A percentile compares a stretch with the other conserved stretches of the same genome.
Conservation (phyloP, 352 stramenopile species). For the Globisporangium viniferum region DNA sequence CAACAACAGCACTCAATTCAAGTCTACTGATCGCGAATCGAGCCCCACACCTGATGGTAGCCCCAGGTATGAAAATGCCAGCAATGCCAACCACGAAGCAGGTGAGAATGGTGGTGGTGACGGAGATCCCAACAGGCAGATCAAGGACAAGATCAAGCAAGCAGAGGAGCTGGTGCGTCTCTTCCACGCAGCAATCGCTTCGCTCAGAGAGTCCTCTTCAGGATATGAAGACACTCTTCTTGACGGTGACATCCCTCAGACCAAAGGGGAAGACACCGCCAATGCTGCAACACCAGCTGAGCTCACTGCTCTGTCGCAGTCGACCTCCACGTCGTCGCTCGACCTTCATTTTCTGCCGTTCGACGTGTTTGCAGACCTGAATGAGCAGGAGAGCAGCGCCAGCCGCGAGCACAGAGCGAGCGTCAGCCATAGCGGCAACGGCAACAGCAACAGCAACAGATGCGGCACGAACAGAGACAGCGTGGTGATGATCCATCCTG, state of each 20-base stretch:
- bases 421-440: neutral
- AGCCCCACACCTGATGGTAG: neutral
- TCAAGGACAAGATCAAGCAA: slow-evolving; percentile 12
- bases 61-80: neutral
- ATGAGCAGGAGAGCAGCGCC: neutral
- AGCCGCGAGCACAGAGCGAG: neutral
- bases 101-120: neutral
- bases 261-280: too few relatives aligned
- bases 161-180: slow-evolving; percentile 3
- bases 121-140: neutral
- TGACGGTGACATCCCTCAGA: neutral
- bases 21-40: neutral
- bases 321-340: slow-evolving; percentile 20
- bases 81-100: neutral
- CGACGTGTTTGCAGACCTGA: slow-evolving; percentile 5
- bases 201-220: neutral
- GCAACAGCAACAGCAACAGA: neutral
- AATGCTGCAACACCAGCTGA: neutral
- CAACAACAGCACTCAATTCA: neutral
- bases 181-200: slow-evolving; percentile 7
- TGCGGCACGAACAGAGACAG: neutral
- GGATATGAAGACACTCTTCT: neutral
- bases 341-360: slow-evolving; percentile 17
- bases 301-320: slow-evolving; percentile 3
- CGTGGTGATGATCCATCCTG: neutral